Percentiles rank a stretch among this genome's conserved stretches.
phyloP scores from a whole-genome alignment of 345 rosid genomes.

The Euclidium syriacum region DNA sequence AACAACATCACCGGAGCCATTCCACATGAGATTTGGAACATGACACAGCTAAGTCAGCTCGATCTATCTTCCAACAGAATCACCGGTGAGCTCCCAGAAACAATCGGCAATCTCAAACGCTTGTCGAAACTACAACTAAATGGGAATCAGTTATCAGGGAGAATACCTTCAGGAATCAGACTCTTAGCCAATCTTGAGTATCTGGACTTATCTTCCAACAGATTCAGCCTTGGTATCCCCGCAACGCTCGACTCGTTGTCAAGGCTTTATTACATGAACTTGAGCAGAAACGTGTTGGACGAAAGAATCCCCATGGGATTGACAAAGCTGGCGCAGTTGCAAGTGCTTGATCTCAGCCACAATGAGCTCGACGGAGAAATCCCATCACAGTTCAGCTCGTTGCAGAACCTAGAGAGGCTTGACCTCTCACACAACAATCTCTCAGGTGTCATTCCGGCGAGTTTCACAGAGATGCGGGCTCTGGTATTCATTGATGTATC shows the following conservation, averaged over 20 bases:
- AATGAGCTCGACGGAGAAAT: slow-evolving; percentile 22
- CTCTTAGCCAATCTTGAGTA: background rate
- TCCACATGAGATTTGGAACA: slow-evolving; percentile 22
- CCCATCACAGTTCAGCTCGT: background rate
- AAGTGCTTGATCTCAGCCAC: slow-evolving; percentile 18
- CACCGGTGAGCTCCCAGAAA: background rate
- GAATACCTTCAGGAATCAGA: slow-evolving; percentile 1
- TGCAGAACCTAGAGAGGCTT: slow-evolving; percentile 3
- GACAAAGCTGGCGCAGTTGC: background rate
- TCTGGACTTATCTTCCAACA: slow-evolving; percentile 18
- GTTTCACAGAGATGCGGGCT: background rate
- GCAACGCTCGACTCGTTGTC: background rate
- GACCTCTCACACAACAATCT: slow-evolving; percentile 31
- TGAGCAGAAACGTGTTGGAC: slow-evolving; percentile 5
- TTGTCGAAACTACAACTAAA: background rate
- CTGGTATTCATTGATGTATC: slow-evolving; percentile 10
- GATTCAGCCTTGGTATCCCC: background rate
- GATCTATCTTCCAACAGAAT: slow-evolving; percentile 14
- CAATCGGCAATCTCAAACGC: background rate
- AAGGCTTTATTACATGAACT: background rate
- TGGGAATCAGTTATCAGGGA: slow-evolving; percentile 11
- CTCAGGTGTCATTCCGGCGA: slow-evolving; percentile 11
- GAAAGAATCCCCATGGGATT: slow-evolving; percentile 11
- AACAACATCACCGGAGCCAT: slow-evolving; percentile 23
- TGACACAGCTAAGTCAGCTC: background rate